Base-by-base conservation (phyloP, 331 rosid genomes). In the Rhamnella rubrinervis region DNA sequence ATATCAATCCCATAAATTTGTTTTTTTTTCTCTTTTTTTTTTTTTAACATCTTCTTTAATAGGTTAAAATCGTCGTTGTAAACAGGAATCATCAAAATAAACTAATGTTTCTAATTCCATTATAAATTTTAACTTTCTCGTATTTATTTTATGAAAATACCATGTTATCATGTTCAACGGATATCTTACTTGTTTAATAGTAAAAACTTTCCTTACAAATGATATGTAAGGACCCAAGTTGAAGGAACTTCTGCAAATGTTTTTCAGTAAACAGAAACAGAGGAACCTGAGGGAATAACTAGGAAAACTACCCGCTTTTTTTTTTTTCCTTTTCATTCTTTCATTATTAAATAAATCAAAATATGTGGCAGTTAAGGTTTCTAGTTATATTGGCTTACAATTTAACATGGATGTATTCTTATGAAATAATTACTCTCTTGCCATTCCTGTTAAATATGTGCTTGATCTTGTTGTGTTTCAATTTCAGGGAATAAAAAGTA, bases 401-500 rank as follows among this genome's bases (percentile, higher is more conserved):
- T 59, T 15, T 7, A 5, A 40, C 47, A 40, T 40, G 37, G 35
- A 31, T 17, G 16, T 59, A 26, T 59, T 59, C 44, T 31, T 59
- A 59, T 15, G 23, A 60, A 26, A 60, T 18, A 60, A n/a, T 40
- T 37, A 31, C 9, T 20, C 8, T 40, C 20, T 19, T 66, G 17
- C 46, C 14, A 50, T 59, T 52, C 40, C 14, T 41, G 23, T 55
- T 49, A 46, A 58, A 28, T 51, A 6, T 56, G 39, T 75, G 50
- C 17, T n/a, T 20, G 49, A 35, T 49, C 28, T 6, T 53, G 50
- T 26, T 18, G 9, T 52, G 18, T 52, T 28, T 37, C 17, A 11
- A 55, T 76, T 76, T 67, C 83, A 93, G 97, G 98, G 96, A 76
- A 68, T 93, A 63, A 88, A 82, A 80, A 93, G 97, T 81, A 76